These are phyloP conservation scores for Acanthamoeba sp. DNA, from an alignment of 208 protist genomes.

Conservation along the genomic window DNA sequence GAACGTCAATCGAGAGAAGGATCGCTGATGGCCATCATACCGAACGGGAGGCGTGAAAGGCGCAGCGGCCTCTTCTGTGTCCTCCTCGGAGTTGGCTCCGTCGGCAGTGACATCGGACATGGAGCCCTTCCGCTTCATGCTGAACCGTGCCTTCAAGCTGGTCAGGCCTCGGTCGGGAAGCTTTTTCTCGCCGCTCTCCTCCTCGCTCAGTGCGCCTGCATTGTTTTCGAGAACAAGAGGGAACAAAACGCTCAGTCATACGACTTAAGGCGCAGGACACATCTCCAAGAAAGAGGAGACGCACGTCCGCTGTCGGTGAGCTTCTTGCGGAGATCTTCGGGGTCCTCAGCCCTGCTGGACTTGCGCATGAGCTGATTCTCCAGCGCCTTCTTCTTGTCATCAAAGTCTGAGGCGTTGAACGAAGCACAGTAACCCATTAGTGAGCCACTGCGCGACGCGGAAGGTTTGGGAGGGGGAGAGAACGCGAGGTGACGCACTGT, in stretches of 20 bases:
- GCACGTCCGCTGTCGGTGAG: conserved; percentile 11
- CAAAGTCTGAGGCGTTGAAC: neutral
- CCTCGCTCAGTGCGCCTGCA: conserved; percentile 16
- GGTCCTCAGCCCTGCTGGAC: neutral
- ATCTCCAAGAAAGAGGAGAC: neutral
- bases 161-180: neutral
- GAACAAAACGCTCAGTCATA: neutral
- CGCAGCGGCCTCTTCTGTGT: neutral
- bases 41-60: neutral
- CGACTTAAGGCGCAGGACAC: neutral
- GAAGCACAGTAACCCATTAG: neutral
- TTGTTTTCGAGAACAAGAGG: neutral
- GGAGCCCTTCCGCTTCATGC: conserved; percentile 36
- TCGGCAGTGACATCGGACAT: conserved; percentile 20
- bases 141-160: conserved; percentile 36
- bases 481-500: neutral
- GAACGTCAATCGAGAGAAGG: no score
- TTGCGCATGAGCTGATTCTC: conserved; percentile 64
- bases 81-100: neutral
- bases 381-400: conserved; percentile 27
- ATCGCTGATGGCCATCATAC: no score
- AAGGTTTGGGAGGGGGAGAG: neutral
- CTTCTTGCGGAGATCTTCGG: neutral
- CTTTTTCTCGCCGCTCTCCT: conserved; percentile 54
- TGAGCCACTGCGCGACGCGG: no score